Evolutionary conservation across 2,329 filamentous ascomycete species (phyloP), one percentile per base, ranked within the genome.

Genomic region (Epichloe typhina): DNA sequence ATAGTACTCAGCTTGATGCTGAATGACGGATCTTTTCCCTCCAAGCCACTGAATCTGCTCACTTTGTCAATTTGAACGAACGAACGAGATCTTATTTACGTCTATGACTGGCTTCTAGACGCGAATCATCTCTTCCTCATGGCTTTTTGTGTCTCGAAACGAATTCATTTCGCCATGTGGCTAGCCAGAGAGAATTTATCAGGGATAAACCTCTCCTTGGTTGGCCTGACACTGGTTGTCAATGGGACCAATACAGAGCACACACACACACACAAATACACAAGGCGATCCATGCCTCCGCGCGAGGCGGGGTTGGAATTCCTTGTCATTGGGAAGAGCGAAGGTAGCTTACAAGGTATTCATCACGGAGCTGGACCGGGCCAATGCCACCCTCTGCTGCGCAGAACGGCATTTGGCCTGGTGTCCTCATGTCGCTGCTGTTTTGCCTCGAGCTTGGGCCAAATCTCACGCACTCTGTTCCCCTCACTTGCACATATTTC

Each of bases 171-270:
- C 62, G 68, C 67, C 63, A 57, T 60, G 61, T 67, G 62, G 62
- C 62, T 59, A 59, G 56, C 49, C 56, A 58, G 55, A 56, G 56
- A 39, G 39, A 48, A 15, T 36, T 47, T 68, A 71, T 70, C 69
- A 57, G 69, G 65, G 56, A 68, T 71, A 47, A 17, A 9, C 65
- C 62, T 47, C 56, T 51, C 15, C 50, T 53, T 58, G 57, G 55
- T 55, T 59, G 62, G 61, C 58, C 63, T 62, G 62, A 66, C 71
- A 72, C 70, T 68, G 69, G 68, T 53, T 73, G 71, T 70, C 67
- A 62, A 68, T 65, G 66, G 64, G 62, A 64, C 59, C 57, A 61
- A 57, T 57, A 5, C 2, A 11, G 40, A 26, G 12, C 36, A 37
- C 19, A 23, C 5, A 38, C 13, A 44, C 58, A 59, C 54, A n/a